Evolutionary conservation across 768 basidiomycete genomes (phyloP).

Genomic region (Lentinula raphanica): DNA sequence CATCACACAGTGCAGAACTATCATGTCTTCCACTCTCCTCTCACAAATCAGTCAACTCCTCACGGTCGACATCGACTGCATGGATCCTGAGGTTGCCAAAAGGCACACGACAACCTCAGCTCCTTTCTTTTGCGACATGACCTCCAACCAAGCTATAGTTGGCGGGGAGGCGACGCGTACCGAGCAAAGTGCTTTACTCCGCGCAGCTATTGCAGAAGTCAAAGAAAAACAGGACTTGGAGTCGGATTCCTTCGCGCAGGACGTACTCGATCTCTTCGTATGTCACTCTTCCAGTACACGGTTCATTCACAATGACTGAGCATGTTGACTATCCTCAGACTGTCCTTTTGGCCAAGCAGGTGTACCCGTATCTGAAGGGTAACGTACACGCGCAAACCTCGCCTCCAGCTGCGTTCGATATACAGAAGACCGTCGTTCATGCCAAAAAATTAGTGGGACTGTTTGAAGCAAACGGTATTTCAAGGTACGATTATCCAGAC

Average conservation of each 20-base stretch:
- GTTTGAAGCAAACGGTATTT: conserved; percentile 39
- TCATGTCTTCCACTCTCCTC: conserved; percentile 25
- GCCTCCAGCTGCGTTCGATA: conserved; percentile 36
- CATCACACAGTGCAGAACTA: neutral
- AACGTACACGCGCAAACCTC: conserved; percentile 43
- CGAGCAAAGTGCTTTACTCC: conserved; percentile 26
- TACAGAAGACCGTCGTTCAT: conserved; percentile 35
- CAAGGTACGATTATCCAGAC: conserved; percentile 21
- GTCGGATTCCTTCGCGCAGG: conserved; percentile 22
- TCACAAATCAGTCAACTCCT: conserved; percentile 29
- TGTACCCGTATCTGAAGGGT: conserved; percentile 36
- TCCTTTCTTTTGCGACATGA: conserved; percentile 39
- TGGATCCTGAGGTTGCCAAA: conserved; percentile 37
- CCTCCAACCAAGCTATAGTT: conserved; percentile 45
- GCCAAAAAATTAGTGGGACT: conserved; percentile 35
- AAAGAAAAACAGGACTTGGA: conserved; percentile 13
- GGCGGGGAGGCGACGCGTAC: conserved; percentile 27
- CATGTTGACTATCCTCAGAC: conserved; percentile 23
- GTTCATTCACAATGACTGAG: neutral
- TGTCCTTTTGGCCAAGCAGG: conserved; percentile 37
- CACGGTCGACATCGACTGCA: conserved; percentile 43
- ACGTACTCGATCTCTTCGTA: conserved; percentile 36
- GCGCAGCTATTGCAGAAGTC: conserved; percentile 27
- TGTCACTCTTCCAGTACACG: conserved; percentile 1
- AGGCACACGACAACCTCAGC: conserved; percentile 22